These are phyloP conservation scores for Euphorbia schlechtendalii DNA, from an alignment of 441 rosid genomes.

Conservation along the genomic window DNA sequence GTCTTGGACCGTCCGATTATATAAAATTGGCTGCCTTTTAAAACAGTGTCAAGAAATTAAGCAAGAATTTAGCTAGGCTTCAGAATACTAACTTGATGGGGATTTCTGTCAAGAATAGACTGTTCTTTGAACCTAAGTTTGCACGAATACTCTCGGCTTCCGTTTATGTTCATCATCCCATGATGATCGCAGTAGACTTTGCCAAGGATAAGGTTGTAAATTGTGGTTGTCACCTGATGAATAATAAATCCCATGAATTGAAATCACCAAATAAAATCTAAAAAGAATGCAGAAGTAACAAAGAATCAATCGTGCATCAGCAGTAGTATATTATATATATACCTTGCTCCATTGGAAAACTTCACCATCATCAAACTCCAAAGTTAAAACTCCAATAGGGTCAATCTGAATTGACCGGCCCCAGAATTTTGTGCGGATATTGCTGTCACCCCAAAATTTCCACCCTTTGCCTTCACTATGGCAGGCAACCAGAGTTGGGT, in stretches of 20 bases:
- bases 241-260: slow-evolving; percentile 13
- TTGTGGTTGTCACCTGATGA: slow-evolving; percentile 77
- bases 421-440: slow-evolving; percentile 91
- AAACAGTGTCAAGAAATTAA: neutral
- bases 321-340: slow-evolving; percentile 10
- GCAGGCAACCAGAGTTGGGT: slow-evolving; percentile 95
- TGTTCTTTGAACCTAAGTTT: slow-evolving; percentile 86
- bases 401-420: slow-evolving; percentile 97
- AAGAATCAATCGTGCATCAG: neutral
- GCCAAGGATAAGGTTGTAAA: slow-evolving; percentile 90
- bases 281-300: slow-evolving; percentile 14
- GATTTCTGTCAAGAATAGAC: slow-evolving; percentile 83
- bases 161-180: slow-evolving; percentile 72
- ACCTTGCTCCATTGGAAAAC: slow-evolving; percentile 96
- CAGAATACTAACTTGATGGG: slow-evolving; percentile 60
- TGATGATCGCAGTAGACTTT: slow-evolving; percentile 92
- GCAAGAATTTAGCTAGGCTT: slow-evolving; percentile 2
- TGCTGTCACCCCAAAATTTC: slow-evolving; percentile 96
- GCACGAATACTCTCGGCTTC: slow-evolving; percentile 74
- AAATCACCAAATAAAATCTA: slow-evolving; percentile 11
- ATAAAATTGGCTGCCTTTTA: too few species aligned
- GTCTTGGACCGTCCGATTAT: too few species aligned
- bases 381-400: slow-evolving; percentile 74
- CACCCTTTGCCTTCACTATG: slow-evolving; percentile 96
- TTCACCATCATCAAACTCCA: slow-evolving; percentile 97